A percentile compares a stretch with the other conserved stretches of the same genome.
These are phyloP conservation scores for Vickermania spadyakhi DNA, from an alignment of 208 protist species.

Conservation along the genomic window DNA sequence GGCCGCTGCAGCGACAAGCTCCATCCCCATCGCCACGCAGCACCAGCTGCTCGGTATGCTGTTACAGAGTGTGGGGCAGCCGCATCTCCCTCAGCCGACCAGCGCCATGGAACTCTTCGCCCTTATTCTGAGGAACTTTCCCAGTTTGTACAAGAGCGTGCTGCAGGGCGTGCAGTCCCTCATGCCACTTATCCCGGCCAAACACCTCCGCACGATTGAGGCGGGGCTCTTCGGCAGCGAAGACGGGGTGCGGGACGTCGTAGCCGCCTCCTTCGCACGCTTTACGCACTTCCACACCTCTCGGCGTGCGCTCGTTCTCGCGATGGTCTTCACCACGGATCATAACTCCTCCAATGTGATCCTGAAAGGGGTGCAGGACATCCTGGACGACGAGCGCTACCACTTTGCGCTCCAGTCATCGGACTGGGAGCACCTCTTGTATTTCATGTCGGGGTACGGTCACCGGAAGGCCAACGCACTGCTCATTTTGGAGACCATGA, in stretches of 20 bases:
- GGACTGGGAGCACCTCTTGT: conserved; percentile 78
- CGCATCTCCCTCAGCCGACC: conserved; percentile 51
- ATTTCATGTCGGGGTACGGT: conserved; percentile 67
- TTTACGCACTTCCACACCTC: conserved; percentile 71
- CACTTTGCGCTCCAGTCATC: conserved; percentile 34
- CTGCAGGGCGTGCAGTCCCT: conserved; percentile 75
- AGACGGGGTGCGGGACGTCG: conserved; percentile 70
- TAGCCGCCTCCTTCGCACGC: conserved; percentile 45
- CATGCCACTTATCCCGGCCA: conserved; percentile 61
- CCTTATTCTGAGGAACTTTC: conserved; percentile 69
- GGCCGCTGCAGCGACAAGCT: conserved; percentile 56
- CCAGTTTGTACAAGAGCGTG: conserved; percentile 69
- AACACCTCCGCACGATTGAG: conserved; percentile 47
- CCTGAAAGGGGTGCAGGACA: conserved; percentile 17
- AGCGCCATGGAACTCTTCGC: conserved; percentile 59
- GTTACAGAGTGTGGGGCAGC: conserved; percentile 69
- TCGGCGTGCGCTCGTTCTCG: conserved; percentile 72
- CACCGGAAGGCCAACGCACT: conserved; percentile 38
- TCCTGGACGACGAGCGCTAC: conserved; percentile 26
- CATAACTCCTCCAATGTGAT: conserved; percentile 27
- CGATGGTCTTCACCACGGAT: conserved; percentile 44
- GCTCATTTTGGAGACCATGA: conserved; percentile 50
- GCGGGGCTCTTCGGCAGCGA: conserved; percentile 46
- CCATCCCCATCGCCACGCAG: conserved; percentile 81
- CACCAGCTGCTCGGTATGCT: conserved; percentile 82